Conservation (phyloP, 345 rosid genomes). For the Ceriops decandra region DNA sequence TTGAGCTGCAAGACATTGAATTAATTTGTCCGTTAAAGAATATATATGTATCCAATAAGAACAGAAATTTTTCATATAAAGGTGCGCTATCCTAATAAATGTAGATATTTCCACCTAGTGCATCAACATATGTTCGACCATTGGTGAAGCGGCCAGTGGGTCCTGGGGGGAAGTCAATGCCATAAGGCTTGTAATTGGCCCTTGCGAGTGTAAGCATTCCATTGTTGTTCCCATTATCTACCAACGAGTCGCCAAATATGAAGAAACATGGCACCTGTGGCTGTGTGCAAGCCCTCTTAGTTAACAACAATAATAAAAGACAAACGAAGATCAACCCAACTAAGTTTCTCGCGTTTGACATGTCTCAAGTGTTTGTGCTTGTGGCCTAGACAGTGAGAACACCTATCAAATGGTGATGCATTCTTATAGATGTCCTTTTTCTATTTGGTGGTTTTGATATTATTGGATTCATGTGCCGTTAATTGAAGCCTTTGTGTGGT, state of each 20-base stretch:
- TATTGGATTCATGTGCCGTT: slow-evolving; percentile 22
- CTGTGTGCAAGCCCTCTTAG: slow-evolving; percentile 25
- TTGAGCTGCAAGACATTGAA: slow-evolving; percentile 23
- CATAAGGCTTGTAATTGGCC: slow-evolving; percentile 33
- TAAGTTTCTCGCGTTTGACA: slow-evolving; percentile 7
- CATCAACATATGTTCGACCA: slow-evolving; percentile 31
- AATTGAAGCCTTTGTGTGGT: neutral
- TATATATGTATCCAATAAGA: neutral
- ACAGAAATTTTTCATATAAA: neutral
- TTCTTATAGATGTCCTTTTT: slow-evolving; percentile 11
- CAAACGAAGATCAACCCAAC: slow-evolving; percentile 12
- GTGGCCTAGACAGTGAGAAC: neutral
- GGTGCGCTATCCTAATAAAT: too few species aligned
- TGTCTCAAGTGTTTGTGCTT: neutral
- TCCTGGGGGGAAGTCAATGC: slow-evolving; percentile 26
- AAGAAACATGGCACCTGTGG: slow-evolving; percentile 28
- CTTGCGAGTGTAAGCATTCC: slow-evolving; percentile 25
- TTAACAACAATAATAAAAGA: slow-evolving; percentile 23
- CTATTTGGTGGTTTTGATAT: slow-evolving; percentile 12
- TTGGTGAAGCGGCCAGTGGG: slow-evolving; percentile 28
- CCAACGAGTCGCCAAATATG: slow-evolving; percentile 29
- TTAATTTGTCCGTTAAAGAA: neutral
- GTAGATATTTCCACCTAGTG: slow-evolving; percentile 5
- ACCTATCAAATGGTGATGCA: neutral
- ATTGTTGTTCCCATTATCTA: slow-evolving; percentile 29